Base-by-base conservation (phyloP, 192 early-diverging fungal genomes). In the Entomortierella beljakovae region DNA sequence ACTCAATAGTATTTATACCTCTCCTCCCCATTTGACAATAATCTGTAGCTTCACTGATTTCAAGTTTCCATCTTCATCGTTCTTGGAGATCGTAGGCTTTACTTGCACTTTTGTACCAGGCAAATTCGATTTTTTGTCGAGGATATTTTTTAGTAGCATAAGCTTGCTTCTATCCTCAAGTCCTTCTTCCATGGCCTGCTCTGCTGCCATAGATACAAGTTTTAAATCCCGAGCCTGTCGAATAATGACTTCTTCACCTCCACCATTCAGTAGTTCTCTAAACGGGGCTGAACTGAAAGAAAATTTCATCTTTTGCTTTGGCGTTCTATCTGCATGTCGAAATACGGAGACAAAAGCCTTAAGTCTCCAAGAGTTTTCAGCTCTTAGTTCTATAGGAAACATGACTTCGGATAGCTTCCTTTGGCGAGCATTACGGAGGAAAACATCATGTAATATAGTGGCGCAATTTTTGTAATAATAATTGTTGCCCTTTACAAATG, bases 261-360 rank as follows among this genome's bases (percentile, higher is more conserved):
- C 79, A 15, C 86, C 90, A 25, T 88, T 87, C 15, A 99, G 76
- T 31, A 99, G 80, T 23, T 84, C 81, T 50, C 92, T 71, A 56
- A 98, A 94, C 0, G 92, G 89, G 3, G 87, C 77, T 35, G 88
- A 88, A 33, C 80, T 84, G 72, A 98, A 92, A 22, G 85, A 85
- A 61, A 94, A 94, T 86, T 99, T 99, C 76, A 94, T 87, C 84
- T 99, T 99, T 75, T 97, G 96, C 85, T 99, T 99, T 52, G 97
- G 97, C 18, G 97, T 99, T 28, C 97, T 84, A 70, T 99, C 97
- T 25, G 91, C 96, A 80, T 99, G 97, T 46, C 97, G 89, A 61
- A 98, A 92, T 1, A 99, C 95, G 2, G 92, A 94, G 13, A 98
- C 72, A 71, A 98, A 97, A 8, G 92, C 94, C 84, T 99, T 99